Evolutionary conservation across 371 early-diverging fungal genomes (phyloP).

Genomic region (Actinomucor elegans): DNA sequence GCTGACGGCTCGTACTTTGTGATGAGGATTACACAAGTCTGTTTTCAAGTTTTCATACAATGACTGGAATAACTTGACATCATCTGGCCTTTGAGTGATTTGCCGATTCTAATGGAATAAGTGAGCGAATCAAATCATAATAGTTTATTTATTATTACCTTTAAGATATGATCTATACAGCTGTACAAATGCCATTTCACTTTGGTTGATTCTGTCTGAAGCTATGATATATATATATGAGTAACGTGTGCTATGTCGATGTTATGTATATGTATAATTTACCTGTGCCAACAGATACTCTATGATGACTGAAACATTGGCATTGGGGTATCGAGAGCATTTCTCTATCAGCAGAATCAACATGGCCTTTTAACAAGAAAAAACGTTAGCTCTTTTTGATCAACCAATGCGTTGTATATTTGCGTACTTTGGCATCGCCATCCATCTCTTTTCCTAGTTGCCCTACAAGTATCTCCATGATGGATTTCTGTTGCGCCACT

Average conservation of each 20-base stretch:
- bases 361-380: slow-evolving; percentile 18
- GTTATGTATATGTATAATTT: too few species aligned
- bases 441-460: slow-evolving; percentile 16
- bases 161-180: slow-evolving; percentile 40
- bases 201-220: slow-evolving; percentile 45
- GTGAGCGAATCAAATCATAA: too few species aligned
- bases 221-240: slow-evolving; percentile 24
- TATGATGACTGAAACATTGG: slow-evolving; percentile 17
- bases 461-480: slow-evolving; percentile 7
- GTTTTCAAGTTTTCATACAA: slow-evolving; percentile 32
- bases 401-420: not conserved
- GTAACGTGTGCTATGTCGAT: too few species aligned
- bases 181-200: slow-evolving; percentile 47
- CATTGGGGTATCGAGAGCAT: slow-evolving; percentile 18
- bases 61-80: slow-evolving; percentile 19
- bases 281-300: slow-evolving; percentile 20
- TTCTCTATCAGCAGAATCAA: slow-evolving; percentile 25
- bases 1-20: slow-evolving; percentile 50
- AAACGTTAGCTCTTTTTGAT: not conserved
- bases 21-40: slow-evolving; percentile 51
- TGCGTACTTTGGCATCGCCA: slow-evolving; percentile 22
- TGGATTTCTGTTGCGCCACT: slow-evolving; percentile 17
- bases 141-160: slow-evolving; percentile 24
- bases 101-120: slow-evolving; percentile 24
- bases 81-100: slow-evolving; percentile 16